Evolutionary conservation across 164 flowering plant species (phyloP), one percentile per base, ranked within the genome.

Genomic region (Nymphaea thermarum): DNA sequence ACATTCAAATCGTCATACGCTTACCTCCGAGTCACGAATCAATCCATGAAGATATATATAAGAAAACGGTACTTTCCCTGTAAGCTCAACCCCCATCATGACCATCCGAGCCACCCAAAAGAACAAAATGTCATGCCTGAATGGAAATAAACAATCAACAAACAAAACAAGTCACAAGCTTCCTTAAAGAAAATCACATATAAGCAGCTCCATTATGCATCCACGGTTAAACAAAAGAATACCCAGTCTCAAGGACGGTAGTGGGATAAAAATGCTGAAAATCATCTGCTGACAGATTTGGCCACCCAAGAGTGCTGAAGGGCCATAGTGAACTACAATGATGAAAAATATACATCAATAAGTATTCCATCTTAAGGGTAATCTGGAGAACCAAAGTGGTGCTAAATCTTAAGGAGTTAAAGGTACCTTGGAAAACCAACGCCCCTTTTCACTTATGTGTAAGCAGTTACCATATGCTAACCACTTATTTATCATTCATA

Each of bases 21-120:
- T 84, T 70, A 92, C 98, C 68, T 92, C 87, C 62, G 91, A 82
- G 75, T 93, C 96, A 18, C 93, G 84, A 51, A 93, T 93, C 67
- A 93, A 90, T 66, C 97, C 97, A 83, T 91, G 98, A 59, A 93
- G 83, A 77, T 91, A 93, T 59, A 93, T 80, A 78, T 83, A 66
- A 43, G 86, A 80, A 79, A 93, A 93, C 7, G 98, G 98, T 70
- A 84, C 84, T 41, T 76, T 82, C 67, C 97, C 98, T 1, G 97
- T 91, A 74, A 93, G 86, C 77, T 93, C 96, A 76, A 93, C 86
- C 67, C 98, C 98, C 97, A 93, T 89, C 98, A 93, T 93, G 68
- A 93, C 89, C 98, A 93, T 93, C 67, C 98, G 86, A 73, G 98
- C 98, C 72, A 93, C 98, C 98, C 98, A 93, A 71, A 93, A 93